Percentiles rank a stretch among this genome's conserved stretches.
Conservation (phyloP, 139 green algal species). For the Closterium sp. region DNA sequence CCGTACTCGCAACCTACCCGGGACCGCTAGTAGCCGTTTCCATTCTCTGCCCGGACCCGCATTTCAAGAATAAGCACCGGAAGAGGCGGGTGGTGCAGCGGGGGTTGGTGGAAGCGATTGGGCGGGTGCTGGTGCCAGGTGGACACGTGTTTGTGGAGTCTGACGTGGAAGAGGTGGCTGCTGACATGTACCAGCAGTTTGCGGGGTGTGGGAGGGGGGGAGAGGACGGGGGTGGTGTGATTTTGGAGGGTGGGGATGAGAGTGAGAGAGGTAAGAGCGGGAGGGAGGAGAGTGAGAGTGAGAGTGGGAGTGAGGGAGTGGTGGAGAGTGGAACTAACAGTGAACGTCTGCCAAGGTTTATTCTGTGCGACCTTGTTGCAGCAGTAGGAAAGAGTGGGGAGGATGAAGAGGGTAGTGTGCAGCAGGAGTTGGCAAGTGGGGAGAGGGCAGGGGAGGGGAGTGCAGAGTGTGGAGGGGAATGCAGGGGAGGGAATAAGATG, state of each 20-base stretch:
- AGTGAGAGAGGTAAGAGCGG: background rate
- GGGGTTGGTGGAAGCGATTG: background rate
- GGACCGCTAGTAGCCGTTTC: background rate
- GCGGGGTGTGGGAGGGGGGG: background rate
- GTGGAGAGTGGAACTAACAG: no score
- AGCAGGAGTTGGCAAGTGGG: background rate
- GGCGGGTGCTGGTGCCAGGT: background rate
- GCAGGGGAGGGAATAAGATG: background rate
- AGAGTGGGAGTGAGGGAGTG: background rate
- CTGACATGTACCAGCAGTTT: slow-evolving; percentile 40
- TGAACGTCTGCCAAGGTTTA: background rate
- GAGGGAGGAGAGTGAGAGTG: background rate
- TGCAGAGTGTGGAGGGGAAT: no score
- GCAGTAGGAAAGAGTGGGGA: background rate
- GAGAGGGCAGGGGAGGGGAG: no score
- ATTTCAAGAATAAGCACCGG: background rate
- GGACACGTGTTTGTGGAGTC: slow-evolving; percentile 37
- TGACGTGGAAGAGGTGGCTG: slow-evolving; percentile 44
- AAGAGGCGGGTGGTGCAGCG: background rate
- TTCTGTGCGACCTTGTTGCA: background rate
- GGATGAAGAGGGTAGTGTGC: background rate
- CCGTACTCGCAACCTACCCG: background rate
- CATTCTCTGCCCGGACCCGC: background rate
- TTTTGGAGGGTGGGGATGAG: background rate
- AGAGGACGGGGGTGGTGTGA: background rate